Evolutionary conservation across 169 alveolate species (phyloP).

Genomic region (Cystoisospora suis): DNA sequence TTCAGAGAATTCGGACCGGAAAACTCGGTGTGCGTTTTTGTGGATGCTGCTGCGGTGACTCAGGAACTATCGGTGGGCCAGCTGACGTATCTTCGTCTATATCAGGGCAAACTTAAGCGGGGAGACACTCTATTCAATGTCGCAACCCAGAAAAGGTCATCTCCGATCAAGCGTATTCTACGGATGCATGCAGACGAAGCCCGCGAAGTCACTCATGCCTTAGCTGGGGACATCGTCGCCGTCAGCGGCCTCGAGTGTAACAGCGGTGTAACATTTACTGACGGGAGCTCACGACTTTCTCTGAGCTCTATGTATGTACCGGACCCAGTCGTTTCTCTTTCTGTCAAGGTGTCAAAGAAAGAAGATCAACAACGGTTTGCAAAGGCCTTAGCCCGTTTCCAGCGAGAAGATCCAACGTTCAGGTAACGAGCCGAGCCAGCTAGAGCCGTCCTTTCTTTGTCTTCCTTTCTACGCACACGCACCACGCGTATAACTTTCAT

Average conservation of each 20-base stretch:
- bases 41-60: too few relatives aligned
- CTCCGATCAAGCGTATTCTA: slow-evolving; percentile 72
- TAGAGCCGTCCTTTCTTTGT: slow-evolving; percentile 29
- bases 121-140: slow-evolving; percentile 81
- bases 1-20: too few relatives aligned
- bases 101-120: slow-evolving; percentile 87
- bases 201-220: slow-evolving; percentile 89
- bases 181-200: slow-evolving; percentile 94
- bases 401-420: slow-evolving; percentile 96
- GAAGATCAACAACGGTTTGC: slow-evolving; percentile 79
- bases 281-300: slow-evolving; percentile 77
- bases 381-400: slow-evolving; percentile 89
- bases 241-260: slow-evolving; percentile 92
- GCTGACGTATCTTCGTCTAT: slow-evolving; percentile 90
- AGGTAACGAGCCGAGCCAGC: slow-evolving; percentile 40
- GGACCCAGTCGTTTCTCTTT: slow-evolving; percentile 92
- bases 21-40: too few relatives aligned
- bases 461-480: not conserved
- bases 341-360: slow-evolving; percentile 82
- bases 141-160: slow-evolving; percentile 76
- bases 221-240: slow-evolving; percentile 97
- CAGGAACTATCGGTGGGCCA: slow-evolving; percentile 84
- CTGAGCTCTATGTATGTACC: slow-evolving; percentile 91
- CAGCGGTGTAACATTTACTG: slow-evolving; percentile 72
- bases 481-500: not conserved